Conservation (phyloP, 1,284 basidiomycete genomes). For the Peniophora sp. region DNA sequence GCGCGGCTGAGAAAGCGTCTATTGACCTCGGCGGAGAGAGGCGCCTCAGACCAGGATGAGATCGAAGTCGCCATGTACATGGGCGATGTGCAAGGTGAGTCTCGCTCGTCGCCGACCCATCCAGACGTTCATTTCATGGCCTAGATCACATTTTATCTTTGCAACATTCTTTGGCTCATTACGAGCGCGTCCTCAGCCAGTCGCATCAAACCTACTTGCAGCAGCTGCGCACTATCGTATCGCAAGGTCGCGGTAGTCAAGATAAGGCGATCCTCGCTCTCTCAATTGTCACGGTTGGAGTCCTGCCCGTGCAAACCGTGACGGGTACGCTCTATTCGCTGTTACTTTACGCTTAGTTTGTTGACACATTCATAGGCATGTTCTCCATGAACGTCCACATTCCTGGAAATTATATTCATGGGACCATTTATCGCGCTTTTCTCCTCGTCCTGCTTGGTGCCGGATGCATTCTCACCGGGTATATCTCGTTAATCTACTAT, state of each 20-base stretch:
- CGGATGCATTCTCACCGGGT: slow-evolving; percentile 30
- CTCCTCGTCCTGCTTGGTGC: slow-evolving; percentile 37
- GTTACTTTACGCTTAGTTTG: not conserved
- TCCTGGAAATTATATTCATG: slow-evolving; percentile 13
- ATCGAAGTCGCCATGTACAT: slow-evolving; percentile 81
- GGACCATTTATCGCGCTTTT: slow-evolving; percentile 32
- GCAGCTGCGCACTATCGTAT: slow-evolving; percentile 62
- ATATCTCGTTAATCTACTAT: slow-evolving; percentile 35
- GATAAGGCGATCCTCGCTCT: slow-evolving; percentile 66
- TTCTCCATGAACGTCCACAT: slow-evolving; percentile 37
- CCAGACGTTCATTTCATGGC: not conserved
- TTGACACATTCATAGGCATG: slow-evolving; percentile 34
- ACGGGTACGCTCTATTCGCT: slow-evolving; percentile 38
- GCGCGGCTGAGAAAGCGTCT: slow-evolving; percentile 75
- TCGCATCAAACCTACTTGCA: slow-evolving; percentile 83
- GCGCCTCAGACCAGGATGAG: slow-evolving; percentile 34
- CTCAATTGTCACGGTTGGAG: slow-evolving; percentile 58
- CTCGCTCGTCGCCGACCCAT: not conserved
- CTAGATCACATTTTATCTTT: slow-evolving; percentile 88
- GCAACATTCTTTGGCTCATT: slow-evolving; percentile 81
- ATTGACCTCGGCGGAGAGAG: slow-evolving; percentile 27
- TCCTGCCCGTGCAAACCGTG: slow-evolving; percentile 62
- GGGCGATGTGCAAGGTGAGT: slow-evolving; percentile 84
- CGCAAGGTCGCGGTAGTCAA: slow-evolving; percentile 51
- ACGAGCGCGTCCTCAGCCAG: slow-evolving; percentile 83